These are phyloP conservation scores for Garcia nutans DNA, from an alignment of 345 rosid genomes.

Conservation along the genomic window DNA sequence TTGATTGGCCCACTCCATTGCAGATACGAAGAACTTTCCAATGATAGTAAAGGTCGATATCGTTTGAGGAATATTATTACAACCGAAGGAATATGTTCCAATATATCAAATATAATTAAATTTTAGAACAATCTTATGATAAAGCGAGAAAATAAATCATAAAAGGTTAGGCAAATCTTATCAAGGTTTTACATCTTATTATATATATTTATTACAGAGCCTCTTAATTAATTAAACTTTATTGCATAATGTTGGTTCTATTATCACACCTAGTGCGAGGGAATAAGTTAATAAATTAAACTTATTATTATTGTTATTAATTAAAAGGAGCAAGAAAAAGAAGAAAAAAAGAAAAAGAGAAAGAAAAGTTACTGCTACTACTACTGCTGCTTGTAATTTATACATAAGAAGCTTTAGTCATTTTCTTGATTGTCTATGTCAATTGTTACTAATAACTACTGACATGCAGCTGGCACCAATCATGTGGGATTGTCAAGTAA, in stretches of 20 bases:
- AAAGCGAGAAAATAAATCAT: slow-evolving; percentile 26
- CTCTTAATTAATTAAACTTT: background rate
- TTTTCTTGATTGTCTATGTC: slow-evolving; percentile 33
- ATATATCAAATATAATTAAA: background rate
- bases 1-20: slow-evolving; percentile 29
- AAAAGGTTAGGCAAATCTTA: slow-evolving; percentile 35
- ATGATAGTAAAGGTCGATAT: background rate
- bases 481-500: slow-evolving; percentile 26
- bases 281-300: slow-evolving; percentile 2
- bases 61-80: slow-evolving; percentile 30
- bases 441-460: slow-evolving; percentile 7
- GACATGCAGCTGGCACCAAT: slow-evolving; percentile 44
- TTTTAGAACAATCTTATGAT: background rate
- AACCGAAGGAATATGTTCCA: slow-evolving; percentile 32
- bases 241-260: slow-evolving; percentile 24
- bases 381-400: background rate
- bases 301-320: background rate
- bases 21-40: slow-evolving; percentile 15
- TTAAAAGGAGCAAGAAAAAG: background rate
- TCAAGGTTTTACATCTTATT: background rate
- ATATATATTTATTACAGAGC: background rate
- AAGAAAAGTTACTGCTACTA: background rate
- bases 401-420: slow-evolving; percentile 16
- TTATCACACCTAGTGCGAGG: slow-evolving; percentile 33
- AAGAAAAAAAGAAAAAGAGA: background rate